Percentiles rank a stretch among this genome's conserved stretches.
phyloP scores from a whole-genome alignment of 352 stramenopile genomes.

The Pythium brachiatum region DNA sequence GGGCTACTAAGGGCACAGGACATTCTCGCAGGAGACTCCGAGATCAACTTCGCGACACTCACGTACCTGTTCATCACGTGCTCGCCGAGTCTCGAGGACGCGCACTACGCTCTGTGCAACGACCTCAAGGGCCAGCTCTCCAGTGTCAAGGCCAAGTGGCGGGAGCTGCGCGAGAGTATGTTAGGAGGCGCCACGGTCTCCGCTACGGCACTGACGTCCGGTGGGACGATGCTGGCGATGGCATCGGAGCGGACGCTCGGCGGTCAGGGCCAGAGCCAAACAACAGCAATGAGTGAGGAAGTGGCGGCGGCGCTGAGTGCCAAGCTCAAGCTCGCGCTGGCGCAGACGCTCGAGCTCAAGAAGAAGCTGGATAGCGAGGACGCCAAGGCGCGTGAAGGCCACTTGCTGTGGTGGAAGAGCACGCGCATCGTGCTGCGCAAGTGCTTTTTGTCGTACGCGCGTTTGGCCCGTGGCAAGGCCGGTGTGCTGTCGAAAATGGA shows the following conservation, averaged over 20 bases:
- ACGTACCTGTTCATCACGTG: slow-evolving; percentile 68
- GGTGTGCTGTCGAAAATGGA: slow-evolving; percentile 57
- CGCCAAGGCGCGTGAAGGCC: slow-evolving; percentile 53
- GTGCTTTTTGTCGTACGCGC: slow-evolving; percentile 71
- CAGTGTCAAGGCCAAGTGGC: slow-evolving; percentile 54
- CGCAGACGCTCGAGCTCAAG: slow-evolving; percentile 75
- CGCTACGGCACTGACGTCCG: not conserved
- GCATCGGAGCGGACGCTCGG: not conserved
- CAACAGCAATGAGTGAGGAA: slow-evolving; percentile 18
- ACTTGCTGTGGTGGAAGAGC: slow-evolving; percentile 69
- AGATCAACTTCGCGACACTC: slow-evolving; percentile 76
- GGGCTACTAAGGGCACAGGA: slow-evolving; percentile 64
- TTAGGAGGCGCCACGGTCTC: slow-evolving; percentile 4
- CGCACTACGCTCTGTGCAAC: slow-evolving; percentile 42
- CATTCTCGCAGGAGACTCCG: slow-evolving; percentile 60
- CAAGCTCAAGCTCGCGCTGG: slow-evolving; percentile 69
- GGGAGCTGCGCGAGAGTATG: slow-evolving; percentile 48
- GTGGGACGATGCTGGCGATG: slow-evolving; percentile 3
- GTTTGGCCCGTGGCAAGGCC: slow-evolving; percentile 57
- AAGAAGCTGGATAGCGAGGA: slow-evolving; percentile 57
- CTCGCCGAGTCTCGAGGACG: slow-evolving; percentile 52
- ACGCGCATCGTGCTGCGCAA: slow-evolving; percentile 72
- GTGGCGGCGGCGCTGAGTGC: slow-evolving; percentile 31
- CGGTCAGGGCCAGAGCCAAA: not conserved
- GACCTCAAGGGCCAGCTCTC: slow-evolving; percentile 58